A percentile compares a stretch with the other conserved stretches of the same genome.
phyloP scores from a whole-genome alignment of 2,329 filamentous ascomycete genomes.

The Fonsecaea nubica region DNA sequence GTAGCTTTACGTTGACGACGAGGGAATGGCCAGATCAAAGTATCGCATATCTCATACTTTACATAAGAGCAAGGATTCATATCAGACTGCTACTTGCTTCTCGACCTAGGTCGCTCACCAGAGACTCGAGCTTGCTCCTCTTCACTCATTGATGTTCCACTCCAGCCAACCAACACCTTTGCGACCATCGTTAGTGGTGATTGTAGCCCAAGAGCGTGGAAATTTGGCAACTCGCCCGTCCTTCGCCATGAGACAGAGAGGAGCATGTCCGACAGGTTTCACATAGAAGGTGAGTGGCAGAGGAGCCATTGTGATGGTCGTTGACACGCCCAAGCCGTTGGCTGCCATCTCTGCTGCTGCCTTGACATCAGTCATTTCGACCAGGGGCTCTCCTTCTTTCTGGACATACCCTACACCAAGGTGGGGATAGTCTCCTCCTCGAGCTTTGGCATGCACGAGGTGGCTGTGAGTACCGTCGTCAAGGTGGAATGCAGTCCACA shows the following conservation, averaged over 20 bases:
- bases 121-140: not conserved
- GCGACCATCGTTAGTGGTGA: constrained; percentile 1
- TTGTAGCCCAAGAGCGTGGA: not conserved
- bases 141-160: constrained; percentile 6
- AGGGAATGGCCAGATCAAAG: not conserved
- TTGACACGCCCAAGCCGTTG: not conserved
- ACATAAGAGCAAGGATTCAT: not conserved
- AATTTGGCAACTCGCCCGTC: constrained; percentile 1
- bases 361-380: not conserved
- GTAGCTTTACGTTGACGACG: not conserved
- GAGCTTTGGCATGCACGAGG: constrained; percentile 2
- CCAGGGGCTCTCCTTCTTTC: not conserved
- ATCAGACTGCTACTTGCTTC: not conserved
- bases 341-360: not conserved
- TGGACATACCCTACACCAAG: not conserved
- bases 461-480: constrained; percentile 12
- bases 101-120: not conserved
- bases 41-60: not conserved
- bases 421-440: not conserved
- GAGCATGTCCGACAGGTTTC: not conserved
- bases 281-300: constrained; percentile 4
- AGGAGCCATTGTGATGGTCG: not conserved
- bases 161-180: not conserved
- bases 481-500: constrained; percentile 16
- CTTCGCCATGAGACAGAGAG: constrained; percentile 2